Percentiles rank a stretch among this genome's conserved stretches.
These are phyloP conservation scores for Punica granatum DNA, from an alignment of 345 rosid species.

Conservation along the genomic window DNA sequence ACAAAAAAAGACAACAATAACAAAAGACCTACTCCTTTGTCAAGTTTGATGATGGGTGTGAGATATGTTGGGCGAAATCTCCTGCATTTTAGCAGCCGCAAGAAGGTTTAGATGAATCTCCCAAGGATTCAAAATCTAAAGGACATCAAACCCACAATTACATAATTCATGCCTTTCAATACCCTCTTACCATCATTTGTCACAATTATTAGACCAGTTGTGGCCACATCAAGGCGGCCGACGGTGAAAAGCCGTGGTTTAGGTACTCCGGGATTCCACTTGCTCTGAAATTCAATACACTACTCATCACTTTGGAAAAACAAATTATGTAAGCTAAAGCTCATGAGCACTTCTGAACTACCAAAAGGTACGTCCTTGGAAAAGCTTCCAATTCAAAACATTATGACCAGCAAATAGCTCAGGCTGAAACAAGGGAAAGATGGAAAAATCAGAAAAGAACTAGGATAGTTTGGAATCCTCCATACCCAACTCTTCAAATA, in stretches of 20 bases:
- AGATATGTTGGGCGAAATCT: slow-evolving; percentile 74
- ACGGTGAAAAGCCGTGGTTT: slow-evolving; percentile 89
- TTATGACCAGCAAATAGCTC: background rate
- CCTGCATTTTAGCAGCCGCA: slow-evolving; percentile 33
- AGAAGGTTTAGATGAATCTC: slow-evolving; percentile 8
- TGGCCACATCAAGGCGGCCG: slow-evolving; percentile 97
- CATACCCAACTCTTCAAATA: slow-evolving; percentile 69
- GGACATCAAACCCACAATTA: background rate
- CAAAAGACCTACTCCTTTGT: slow-evolving; percentile 67
- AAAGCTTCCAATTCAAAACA: background rate
- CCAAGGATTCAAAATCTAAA: slow-evolving; percentile 5
- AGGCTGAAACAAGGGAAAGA: background rate
- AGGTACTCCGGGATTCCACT: slow-evolving; percentile 59
- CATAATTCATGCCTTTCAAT: background rate
- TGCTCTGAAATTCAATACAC: slow-evolving; percentile 30
- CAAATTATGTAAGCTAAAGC: background rate
- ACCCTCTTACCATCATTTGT: slow-evolving; percentile 72
- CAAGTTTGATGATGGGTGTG: slow-evolving; percentile 87
- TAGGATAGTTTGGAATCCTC: background rate
- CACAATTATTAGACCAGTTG: slow-evolving; percentile 73
- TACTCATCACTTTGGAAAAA: background rate
- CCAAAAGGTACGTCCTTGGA: background rate
- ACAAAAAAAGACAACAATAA: too few relatives aligned
- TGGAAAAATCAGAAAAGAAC: background rate
- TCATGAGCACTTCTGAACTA: background rate